Base-by-base conservation (phyloP, 2,329 filamentous ascomycete species). In the Penicillium sp. region DNA sequence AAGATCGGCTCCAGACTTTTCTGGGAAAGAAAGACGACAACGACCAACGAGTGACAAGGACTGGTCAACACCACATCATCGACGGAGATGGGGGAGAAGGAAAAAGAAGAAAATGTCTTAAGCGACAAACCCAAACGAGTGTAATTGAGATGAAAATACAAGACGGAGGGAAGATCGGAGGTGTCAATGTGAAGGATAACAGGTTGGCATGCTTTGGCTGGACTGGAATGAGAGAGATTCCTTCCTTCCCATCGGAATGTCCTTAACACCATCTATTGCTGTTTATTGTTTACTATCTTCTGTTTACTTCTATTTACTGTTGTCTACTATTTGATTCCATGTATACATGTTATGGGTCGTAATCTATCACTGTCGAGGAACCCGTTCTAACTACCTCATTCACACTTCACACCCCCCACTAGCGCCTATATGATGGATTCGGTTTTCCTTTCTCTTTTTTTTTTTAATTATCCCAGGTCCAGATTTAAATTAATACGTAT, bases 1-100 rank as follows among this genome's bases (percentile, higher is more conserved):
- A 65, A 41, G 60, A 65, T 56, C 53, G 62, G 50, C 56, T 60
- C 46, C 50, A 59, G 55, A 50, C 1, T 17, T 16, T 33, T 53
- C 42, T 53, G 50, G 42, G 25, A 26, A 53, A 47, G 17, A 38
- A 19, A 28, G 14, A 30, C 19, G 10, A 36, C 14, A 17, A 37
- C 37, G 41, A 42, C 10, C 14, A 52, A 53, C 26, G 43, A 53
- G 50, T 47, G 43, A 54, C 44, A 42, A 54, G 19, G 44, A 25
- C 44, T 28, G 37, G 26, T 54, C 37, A 54, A 54, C 44, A 50
- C 51, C 42, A 48, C 50, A 47, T 53, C 16, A 38, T 48, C 19
- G 35, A 43, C 5, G 28, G 2, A 26, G 36, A 36, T 47, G 36
- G 6, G 19, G 30, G 25, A 36, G 26, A 31, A 40, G 22, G 30